Evolutionary conservation across 2,329 filamentous ascomycete genomes (phyloP), one percentile per base, ranked within the genome.

Genomic region (Sarocladium oryzae): DNA sequence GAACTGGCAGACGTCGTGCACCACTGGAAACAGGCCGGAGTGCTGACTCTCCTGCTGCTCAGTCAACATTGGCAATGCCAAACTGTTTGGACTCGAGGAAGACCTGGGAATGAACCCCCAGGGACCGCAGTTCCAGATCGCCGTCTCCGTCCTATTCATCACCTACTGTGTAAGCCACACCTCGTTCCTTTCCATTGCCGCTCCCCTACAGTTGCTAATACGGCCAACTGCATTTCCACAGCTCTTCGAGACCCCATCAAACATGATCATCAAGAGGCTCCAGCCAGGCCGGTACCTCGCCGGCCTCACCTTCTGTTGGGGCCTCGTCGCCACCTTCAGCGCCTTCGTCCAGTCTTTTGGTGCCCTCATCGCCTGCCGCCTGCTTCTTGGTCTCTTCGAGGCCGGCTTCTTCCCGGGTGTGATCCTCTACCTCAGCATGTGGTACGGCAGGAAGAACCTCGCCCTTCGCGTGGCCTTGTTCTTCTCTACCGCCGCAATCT

Each of bases 401-500:
- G 75, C 75, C 1, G 76, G 74, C 1, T 77, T 78, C 59, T 77
- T 76, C 50, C 69, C 74, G 0, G 73, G 75, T 0, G 69, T 73
- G 0, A 71, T 78, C 1, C 71, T 76, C 49, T 79, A 64, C 52
- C 68, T 86, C 15, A 84, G 82, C 62, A 45, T 16, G 11, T 45
- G 11, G 10, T 45, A 45, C 23, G 79, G 74, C 18, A 81, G 80
- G 55, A 71, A 71, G 8, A 79, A 84, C 57, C 70, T 85, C 4
- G 81, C 40, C 7, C 40, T 45, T 3, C 76, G 83, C 1, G 78
- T 84, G 2, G 79, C 79, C 7, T 84, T 84, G 55, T 71, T 86
- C 2, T 85, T 85, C 60, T 73, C 78, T 9, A 74, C 72, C 2
- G 75, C 81, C 2, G 81, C 83, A 0, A 64, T 84, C 1, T 79